A percentile compares a stretch with the other conserved stretches of the same genome.
These are phyloP conservation scores for Amylostereum areolatum DNA, from an alignment of 1,284 basidiomycete species.

Conservation along the genomic window DNA sequence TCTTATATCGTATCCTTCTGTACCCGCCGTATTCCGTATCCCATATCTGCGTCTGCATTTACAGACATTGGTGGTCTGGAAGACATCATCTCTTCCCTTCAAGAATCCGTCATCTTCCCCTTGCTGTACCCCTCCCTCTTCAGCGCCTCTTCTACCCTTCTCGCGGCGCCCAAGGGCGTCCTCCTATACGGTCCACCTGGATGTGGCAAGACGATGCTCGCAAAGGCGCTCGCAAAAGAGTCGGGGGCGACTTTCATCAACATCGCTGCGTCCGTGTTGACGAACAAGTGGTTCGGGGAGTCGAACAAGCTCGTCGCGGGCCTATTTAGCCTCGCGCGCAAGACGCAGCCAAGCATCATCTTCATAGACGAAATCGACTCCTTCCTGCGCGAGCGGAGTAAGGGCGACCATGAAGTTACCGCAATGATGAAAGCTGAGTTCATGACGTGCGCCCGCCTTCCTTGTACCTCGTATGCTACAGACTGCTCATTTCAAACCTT, in stretches of 20 bases:
- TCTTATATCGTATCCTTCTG: constrained; percentile 2
- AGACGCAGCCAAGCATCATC: constrained; percentile 73
- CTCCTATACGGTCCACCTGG: constrained; percentile 89
- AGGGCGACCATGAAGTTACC: constrained; percentile 95
- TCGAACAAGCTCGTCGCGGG: constrained; percentile 96
- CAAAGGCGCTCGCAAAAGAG: constrained; percentile 94
- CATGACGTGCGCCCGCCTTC: constrained; percentile 73
- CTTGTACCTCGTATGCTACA: not conserved
- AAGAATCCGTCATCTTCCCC: constrained; percentile 96
- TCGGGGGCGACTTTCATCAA: constrained; percentile 96
- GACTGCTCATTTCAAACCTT: not conserved
- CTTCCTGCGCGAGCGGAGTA: constrained; percentile 83
- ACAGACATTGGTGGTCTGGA: constrained; percentile 95
- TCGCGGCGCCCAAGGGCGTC: constrained; percentile 76
- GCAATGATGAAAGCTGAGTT: constrained; percentile 99
- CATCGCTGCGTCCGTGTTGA: constrained; percentile 72
- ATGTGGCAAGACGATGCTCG: constrained; percentile 93
- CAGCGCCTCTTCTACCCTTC: constrained; percentile 63
- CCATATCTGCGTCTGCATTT: not conserved
- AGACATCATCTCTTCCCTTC: constrained; percentile 82
- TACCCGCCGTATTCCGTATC: not conserved
- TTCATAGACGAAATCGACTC: constrained; percentile 86
- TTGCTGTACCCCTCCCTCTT: constrained; percentile 91
- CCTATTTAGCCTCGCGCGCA: constrained; percentile 69
- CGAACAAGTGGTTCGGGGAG: constrained; percentile 98